Percentiles rank a stretch among this genome's conserved stretches.
Evolutionary conservation across 768 basidiomycete species (phyloP).

Genomic region (Tricholoma matsutake): DNA sequence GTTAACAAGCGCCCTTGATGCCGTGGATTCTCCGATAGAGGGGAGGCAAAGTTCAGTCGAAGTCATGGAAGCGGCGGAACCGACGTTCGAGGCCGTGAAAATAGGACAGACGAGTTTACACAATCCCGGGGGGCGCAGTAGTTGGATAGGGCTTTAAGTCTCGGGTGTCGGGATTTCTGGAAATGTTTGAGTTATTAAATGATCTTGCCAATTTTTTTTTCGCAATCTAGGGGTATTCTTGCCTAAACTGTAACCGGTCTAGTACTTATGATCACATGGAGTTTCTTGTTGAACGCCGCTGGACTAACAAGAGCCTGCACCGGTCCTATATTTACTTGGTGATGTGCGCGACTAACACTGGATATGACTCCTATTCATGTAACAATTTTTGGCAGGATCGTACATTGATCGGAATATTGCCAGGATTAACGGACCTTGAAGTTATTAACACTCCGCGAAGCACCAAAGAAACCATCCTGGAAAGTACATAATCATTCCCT

Average conservation of each 20-base stretch:
- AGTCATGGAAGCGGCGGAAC: constrained; percentile 10
- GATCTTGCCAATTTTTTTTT: neutral
- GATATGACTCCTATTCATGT: no score
- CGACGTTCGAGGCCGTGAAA: constrained; percentile 60
- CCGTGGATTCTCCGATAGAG: constrained; percentile 39
- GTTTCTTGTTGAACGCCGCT: no score
- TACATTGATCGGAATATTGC: no score
- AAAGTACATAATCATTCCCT: neutral
- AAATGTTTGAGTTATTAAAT: neutral
- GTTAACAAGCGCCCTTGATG: constrained; percentile 69
- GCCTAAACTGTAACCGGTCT: no score
- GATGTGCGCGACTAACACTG: no score
- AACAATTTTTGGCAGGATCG: no score
- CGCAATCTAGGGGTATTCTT: no score
- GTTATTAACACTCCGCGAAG: constrained; percentile 16
- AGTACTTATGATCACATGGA: no score
- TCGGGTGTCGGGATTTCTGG: neutral
- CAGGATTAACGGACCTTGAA: neutral
- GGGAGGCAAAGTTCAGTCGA: constrained; percentile 8
- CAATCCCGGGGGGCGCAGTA: constrained; percentile 86
- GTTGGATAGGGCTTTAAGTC: constrained; percentile 80
- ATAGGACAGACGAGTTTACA: constrained; percentile 94
- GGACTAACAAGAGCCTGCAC: no score
- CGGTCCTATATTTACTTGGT: no score
- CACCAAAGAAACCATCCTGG: neutral